These are phyloP conservation scores for Ettlia oleoabundans DNA, from an alignment of 139 green algal genomes.

Conservation along the genomic window DNA sequence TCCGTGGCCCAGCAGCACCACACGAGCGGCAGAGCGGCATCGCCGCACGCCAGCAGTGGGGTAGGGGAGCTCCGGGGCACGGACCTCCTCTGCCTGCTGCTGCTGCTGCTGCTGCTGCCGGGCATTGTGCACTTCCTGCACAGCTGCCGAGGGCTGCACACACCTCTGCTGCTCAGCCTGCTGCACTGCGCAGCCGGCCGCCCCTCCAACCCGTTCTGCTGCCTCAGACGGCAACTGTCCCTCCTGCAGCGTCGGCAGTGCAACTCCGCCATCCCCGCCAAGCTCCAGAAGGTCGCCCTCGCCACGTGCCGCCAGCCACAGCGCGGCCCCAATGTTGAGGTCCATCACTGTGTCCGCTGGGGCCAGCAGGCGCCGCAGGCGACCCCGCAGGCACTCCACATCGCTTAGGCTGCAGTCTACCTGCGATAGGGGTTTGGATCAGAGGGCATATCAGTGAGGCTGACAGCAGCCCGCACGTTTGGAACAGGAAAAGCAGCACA, in stretches of 20 bases:
- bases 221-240: background rate
- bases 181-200: background rate
- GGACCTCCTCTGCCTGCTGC: background rate
- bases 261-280: too few species aligned
- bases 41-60: too few species aligned
- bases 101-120: constrained; percentile 19
- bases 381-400: constrained; percentile 56
- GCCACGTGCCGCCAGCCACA: constrained; percentile 83
- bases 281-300: constrained; percentile 49
- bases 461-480: too few species aligned
- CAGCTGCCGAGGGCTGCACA: background rate
- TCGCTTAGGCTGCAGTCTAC: constrained; percentile 80
- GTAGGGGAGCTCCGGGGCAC: too few species aligned
- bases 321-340: constrained; percentile 91
- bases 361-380: constrained; percentile 78
- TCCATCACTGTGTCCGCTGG: constrained; percentile 93
- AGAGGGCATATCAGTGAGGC: too few species aligned
- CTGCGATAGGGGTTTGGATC: too few species aligned
- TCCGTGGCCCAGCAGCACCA: constrained; percentile 92
- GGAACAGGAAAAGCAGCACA: too few species aligned
- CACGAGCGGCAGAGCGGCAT: constrained; percentile 65
- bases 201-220: background rate
- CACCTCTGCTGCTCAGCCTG: constrained; percentile 20
- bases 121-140: background rate
- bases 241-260: background rate